Percentiles rank a stretch among this genome's conserved stretches.
Conservation (phyloP, 352 stramenopile species). For the Phytophthora vignae region DNA sequence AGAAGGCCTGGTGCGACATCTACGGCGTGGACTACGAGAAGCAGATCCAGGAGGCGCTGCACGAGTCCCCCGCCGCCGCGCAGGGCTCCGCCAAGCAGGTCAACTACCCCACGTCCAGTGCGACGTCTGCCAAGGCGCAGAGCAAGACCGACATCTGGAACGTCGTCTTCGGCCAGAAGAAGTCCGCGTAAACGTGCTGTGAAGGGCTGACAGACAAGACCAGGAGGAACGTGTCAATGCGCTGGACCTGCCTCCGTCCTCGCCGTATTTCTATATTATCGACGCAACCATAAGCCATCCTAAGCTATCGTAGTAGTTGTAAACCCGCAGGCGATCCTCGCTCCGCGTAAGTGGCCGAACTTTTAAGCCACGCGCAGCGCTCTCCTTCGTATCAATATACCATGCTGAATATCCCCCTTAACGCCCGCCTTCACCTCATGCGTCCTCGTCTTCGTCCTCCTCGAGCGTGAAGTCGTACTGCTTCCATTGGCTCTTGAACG, state of each 20-base stretch:
- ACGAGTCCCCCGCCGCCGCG: slow-evolving; percentile 48
- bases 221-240: neutral
- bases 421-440: neutral
- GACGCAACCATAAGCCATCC: slow-evolving; percentile 13
- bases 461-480: slow-evolving; percentile 79
- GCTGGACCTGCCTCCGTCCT: neutral
- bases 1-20: slow-evolving; percentile 80
- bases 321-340: slow-evolving; percentile 7
- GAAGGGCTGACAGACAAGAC: neutral
- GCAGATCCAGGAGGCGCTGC: slow-evolving; percentile 66
- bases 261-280: slow-evolving; percentile 45
- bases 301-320: slow-evolving; percentile 40
- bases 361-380: no score
- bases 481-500: slow-evolving; percentile 72
- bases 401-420: slow-evolving; percentile 14
- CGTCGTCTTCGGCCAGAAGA: slow-evolving; percentile 53
- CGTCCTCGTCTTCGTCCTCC: slow-evolving; percentile 37
- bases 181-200: slow-evolving; percentile 22
- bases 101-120: slow-evolving; percentile 32
- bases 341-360: neutral
- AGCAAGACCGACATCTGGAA: slow-evolving; percentile 61
- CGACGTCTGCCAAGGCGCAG: slow-evolving; percentile 22
- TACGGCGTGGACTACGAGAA: slow-evolving; percentile 82
- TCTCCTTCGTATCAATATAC: slow-evolving; percentile 37
- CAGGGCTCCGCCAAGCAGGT: slow-evolving; percentile 30